A percentile compares a stretch with the other conserved stretches of the same genome.
phyloP scores from a whole-genome alignment of 345 rosid genomes.

The Aurinia saxatilis region DNA sequence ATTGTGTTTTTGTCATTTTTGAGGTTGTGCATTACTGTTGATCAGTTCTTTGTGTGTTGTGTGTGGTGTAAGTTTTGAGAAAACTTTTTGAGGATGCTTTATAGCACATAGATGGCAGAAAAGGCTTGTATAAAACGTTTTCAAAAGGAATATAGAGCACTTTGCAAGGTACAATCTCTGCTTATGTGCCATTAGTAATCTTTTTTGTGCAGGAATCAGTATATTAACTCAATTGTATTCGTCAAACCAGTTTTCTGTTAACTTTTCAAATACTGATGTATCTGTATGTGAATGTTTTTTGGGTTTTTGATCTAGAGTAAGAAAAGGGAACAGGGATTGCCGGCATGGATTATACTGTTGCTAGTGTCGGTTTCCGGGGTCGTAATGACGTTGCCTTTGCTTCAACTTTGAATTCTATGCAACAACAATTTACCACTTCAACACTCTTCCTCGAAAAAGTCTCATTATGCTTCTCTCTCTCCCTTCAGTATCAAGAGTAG shows the following conservation, averaged over 20 bases:
- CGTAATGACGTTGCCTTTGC: slow-evolving; percentile 95
- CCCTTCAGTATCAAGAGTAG: slow-evolving; percentile 12
- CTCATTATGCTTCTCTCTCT: neutral
- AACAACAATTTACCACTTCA: neutral
- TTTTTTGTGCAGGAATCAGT: neutral
- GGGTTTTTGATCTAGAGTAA: too few species aligned
- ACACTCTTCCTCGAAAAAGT: neutral
- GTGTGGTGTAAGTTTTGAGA: too few species aligned
- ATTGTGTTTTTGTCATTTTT: too few species aligned
- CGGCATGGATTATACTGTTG: slow-evolving; percentile 81
- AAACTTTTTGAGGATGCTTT: too few species aligned
- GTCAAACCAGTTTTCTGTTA: neutral
- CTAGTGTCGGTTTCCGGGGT: slow-evolving; percentile 82
- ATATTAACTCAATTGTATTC: neutral
- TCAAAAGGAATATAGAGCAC: slow-evolving; percentile 95
- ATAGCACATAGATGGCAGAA: slow-evolving; percentile 63
- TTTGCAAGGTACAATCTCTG: slow-evolving; percentile 58
- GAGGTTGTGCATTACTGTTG: too few species aligned
- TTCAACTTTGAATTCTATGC: slow-evolving; percentile 56
- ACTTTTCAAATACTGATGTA: too few species aligned
- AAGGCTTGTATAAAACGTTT: slow-evolving; percentile 88
- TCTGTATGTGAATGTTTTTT: too few species aligned
- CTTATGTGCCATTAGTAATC: neutral
- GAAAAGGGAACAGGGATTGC: slow-evolving; percentile 52
- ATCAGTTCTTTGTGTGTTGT: too few species aligned